A percentile compares a stretch with the other conserved stretches of the same genome.
These are phyloP conservation scores for Ensete glaucum DNA, from an alignment of 176 grass and related monocot species.

Conservation along the genomic window DNA sequence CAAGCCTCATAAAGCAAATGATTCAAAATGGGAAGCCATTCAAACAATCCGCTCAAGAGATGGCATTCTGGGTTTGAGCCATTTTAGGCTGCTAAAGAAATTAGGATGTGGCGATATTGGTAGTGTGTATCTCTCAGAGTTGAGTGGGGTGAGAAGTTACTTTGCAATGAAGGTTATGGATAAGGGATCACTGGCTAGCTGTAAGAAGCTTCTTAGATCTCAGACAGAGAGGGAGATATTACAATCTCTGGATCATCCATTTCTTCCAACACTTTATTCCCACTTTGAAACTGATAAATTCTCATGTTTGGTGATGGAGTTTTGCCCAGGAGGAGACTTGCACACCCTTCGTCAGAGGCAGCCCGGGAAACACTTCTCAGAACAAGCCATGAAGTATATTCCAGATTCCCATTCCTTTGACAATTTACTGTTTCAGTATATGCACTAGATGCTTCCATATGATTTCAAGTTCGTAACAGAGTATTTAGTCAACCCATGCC, in stretches of 20 bases:
- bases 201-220: slow-evolving; percentile 14
- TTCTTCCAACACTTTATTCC: slow-evolving; percentile 9
- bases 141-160: background rate
- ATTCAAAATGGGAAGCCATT: slow-evolving; percentile 10
- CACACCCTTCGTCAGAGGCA: slow-evolving; percentile 7
- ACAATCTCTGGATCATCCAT: slow-evolving; percentile 7
- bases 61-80: slow-evolving; percentile 5
- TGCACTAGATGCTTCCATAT: background rate
- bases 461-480: too few relatives aligned
- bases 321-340: slow-evolving; percentile 4
- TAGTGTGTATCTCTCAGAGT: slow-evolving; percentile 12
- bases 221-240: slow-evolving; percentile 15
- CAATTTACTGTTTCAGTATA: background rate
- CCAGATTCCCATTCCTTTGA: background rate
- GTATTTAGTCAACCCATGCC: too few relatives aligned
- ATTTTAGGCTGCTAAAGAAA: slow-evolving; percentile 9
- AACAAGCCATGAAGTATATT: slow-evolving; percentile 7
- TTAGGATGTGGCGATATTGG: slow-evolving; percentile 11
- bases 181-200: slow-evolving; percentile 4
- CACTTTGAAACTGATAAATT: slow-evolving; percentile 10
- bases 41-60: slow-evolving; percentile 7
- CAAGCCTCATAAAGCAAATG: slow-evolving; percentile 9
- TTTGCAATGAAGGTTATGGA: slow-evolving; percentile 11
- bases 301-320: slow-evolving; percentile 13
- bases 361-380: slow-evolving; percentile 6